phyloP scores from a whole-genome alignment of 306 rosid genomes.

The Vigna trinervia region DNA sequence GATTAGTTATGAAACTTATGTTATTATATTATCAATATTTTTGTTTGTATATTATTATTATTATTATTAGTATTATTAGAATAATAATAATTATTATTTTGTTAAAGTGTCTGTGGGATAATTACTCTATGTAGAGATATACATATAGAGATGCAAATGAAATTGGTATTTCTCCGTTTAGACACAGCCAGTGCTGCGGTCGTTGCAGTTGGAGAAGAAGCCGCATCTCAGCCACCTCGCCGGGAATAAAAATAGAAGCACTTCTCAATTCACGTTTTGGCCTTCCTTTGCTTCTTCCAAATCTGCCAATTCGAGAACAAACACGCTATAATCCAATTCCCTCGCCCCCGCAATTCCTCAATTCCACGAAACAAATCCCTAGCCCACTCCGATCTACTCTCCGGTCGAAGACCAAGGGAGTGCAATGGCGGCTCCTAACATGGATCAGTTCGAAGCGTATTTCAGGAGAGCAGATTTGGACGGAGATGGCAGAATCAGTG shows the following conservation, averaged over 20 bases:
- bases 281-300: background rate
- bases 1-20: background rate
- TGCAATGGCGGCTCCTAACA: slow-evolving; percentile 56
- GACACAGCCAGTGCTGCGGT: slow-evolving; percentile 36
- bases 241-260: background rate
- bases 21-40: background rate
- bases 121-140: background rate
- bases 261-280: background rate
- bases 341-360: slow-evolving; percentile 6
- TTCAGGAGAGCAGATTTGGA: slow-evolving; percentile 93
- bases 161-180: slow-evolving; percentile 25
- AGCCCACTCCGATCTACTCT: slow-evolving; percentile 45
- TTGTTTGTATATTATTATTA: background rate
- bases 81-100: background rate
- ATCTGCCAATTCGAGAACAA: slow-evolving; percentile 33
- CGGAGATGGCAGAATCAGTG: slow-evolving; percentile 96
- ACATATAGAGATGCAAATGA: slow-evolving; percentile 6
- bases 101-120: background rate
- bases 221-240: slow-evolving; percentile 44
- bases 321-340: background rate
- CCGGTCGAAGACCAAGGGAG: background rate
- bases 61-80: background rate
- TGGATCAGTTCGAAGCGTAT: slow-evolving; percentile 85
- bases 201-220: slow-evolving; percentile 42
- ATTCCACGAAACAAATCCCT: slow-evolving; percentile 45